A percentile compares a stretch with the other conserved stretches of the same genome.
Evolutionary conservation across 306 rosid genomes (phyloP).

Genomic region (Rosa persica): DNA sequence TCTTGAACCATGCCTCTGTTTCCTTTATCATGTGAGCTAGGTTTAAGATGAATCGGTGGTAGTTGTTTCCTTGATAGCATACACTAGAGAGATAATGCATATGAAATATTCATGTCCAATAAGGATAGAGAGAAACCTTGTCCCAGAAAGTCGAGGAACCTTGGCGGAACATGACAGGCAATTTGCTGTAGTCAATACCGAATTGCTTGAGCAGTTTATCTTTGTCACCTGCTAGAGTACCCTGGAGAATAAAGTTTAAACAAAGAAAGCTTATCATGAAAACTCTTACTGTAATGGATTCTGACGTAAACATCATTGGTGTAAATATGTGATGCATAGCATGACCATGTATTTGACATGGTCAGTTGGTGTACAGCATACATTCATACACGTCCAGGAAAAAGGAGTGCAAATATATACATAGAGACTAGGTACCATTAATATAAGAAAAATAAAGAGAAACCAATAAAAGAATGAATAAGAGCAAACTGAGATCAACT

Average conservation of each 20-base stretch:
- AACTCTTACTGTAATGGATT: background rate
- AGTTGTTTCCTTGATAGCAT: conserved; percentile 1
- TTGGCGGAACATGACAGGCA: conserved; percentile 64
- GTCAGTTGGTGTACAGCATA: background rate
- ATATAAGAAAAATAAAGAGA: background rate
- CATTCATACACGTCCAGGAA: background rate
- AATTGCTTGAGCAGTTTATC: conserved; percentile 54
- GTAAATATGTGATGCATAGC: background rate
- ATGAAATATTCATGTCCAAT: background rate
- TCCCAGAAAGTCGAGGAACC: conserved; percentile 76
- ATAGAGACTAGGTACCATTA: background rate
- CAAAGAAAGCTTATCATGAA: background rate
- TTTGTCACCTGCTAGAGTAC: conserved; percentile 67
- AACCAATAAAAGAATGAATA: background rate
- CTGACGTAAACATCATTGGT: background rate
- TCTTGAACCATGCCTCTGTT: background rate
- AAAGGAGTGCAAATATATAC: background rate
- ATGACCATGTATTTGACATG: background rate
- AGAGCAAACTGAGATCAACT: background rate
- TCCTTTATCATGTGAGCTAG: background rate
- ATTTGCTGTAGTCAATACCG: conserved; percentile 54
- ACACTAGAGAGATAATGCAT: background rate
- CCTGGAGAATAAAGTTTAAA: conserved; percentile 28
- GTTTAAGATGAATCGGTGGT: background rate
- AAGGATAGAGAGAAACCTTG: conserved; percentile 24